Base-by-base conservation (phyloP, 805 yeast genomes). In the Kodamaea neixiangensis region DNA sequence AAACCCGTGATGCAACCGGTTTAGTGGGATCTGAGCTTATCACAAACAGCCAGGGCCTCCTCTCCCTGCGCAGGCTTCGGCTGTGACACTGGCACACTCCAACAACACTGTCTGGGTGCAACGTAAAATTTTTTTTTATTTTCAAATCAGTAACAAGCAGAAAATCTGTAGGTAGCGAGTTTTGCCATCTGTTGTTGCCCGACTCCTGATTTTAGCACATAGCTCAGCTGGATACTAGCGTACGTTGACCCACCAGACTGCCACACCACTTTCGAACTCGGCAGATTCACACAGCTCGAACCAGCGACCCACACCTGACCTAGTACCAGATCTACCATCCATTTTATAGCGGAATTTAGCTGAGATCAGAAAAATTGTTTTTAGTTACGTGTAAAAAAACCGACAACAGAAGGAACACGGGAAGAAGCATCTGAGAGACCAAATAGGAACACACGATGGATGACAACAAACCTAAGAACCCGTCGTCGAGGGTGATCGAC, bases 401-500 rank as follows among this genome's bases (percentile, higher is more conserved):
- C 21, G 15, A 15, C 41, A 15, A n/a, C n/a, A n/a, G n/a, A n/a
- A n/a, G n/a, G 7, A 37, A 37, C 41, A 37, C 13, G 17, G 38
- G 15, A 34, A 34, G 37, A 13, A 33, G 19, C 20, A 33, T 35
- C 6, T 35, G 6, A 10, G 9, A 22, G 29, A 22, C 29, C 9
- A 22, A 22, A 17, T 35, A 10, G 11, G 6, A 17, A 15, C 37
- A 13, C 5, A 33, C 31, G 21, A 37, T 37, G 41, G 41, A 37
- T 19, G 41, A 37, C 20, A 17, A 11, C 11, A 37, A 48, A 22
- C 47, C 40, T 48, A 56, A 48, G 49, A 37, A 62, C 44, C 53
- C 63, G 25, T 55, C 71, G 10, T 67, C 71, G 20, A 58, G 55
- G 46, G 75, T 76, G 71, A 80, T 85, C 29, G 90, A 85, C 60